Evolutionary conservation across 208 protist species (phyloP).

Genomic region (Trypanosoma caninum): DNA sequence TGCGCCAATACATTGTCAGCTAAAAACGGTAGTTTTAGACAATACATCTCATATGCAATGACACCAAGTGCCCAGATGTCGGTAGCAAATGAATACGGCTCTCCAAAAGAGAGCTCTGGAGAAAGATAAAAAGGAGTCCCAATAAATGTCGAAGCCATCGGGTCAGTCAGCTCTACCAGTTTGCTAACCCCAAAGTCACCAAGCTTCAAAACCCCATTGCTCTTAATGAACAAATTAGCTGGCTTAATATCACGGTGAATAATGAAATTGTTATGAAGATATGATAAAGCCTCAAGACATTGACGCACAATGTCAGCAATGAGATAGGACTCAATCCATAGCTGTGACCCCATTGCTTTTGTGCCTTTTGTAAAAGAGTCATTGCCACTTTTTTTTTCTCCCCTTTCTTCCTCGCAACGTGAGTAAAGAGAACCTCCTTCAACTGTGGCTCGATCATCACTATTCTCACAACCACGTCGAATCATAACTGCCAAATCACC

Average conservation of each 20-base stretch:
- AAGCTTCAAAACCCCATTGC: slow-evolving; percentile 60
- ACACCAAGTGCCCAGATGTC: slow-evolving; percentile 89
- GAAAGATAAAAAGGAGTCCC: slow-evolving; percentile 90
- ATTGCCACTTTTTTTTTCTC: not conserved
- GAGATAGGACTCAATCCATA: slow-evolving; percentile 65
- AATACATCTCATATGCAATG: slow-evolving; percentile 85
- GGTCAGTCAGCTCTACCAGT: slow-evolving; percentile 48
- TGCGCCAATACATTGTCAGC: slow-evolving; percentile 81
- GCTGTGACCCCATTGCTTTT: not conserved
- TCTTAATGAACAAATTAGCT: slow-evolving; percentile 84
- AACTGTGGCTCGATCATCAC: not conserved
- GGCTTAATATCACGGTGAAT: slow-evolving; percentile 93
- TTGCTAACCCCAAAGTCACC: slow-evolving; percentile 90
- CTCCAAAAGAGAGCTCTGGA: slow-evolving; percentile 84
- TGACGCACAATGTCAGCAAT: slow-evolving; percentile 74
- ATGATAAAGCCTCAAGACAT: slow-evolving; percentile 74
- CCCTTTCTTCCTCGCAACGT: not conserved
- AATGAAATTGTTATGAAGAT: slow-evolving; percentile 79
- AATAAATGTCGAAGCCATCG: slow-evolving; percentile 78
- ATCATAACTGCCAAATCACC: slow-evolving; percentile 56
- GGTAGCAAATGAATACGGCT: slow-evolving; percentile 77
- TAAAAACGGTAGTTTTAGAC: slow-evolving; percentile 70
- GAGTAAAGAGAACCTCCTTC: not conserved
- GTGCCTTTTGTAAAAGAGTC: not conserved
- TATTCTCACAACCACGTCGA: not conserved